phyloP scores from a whole-genome alignment of 1,139 yeast species.

The Spathaspora sp. region DNA sequence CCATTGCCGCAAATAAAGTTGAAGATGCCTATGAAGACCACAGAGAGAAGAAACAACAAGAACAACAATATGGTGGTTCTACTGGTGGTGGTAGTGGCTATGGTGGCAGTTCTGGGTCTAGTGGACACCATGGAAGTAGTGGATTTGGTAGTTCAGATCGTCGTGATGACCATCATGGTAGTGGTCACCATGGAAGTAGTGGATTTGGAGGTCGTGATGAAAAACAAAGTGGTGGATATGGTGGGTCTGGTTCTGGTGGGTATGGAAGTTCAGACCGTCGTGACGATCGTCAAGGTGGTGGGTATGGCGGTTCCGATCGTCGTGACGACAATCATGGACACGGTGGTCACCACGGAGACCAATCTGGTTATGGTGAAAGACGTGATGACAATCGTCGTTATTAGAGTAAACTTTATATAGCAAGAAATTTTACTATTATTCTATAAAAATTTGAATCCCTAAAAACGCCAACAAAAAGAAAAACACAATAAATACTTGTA shows the following conservation, averaged over 20 bases:
- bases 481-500: background rate
- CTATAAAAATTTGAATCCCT: background rate
- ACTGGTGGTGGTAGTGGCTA: slow-evolving; percentile 14
- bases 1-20: slow-evolving; percentile 54
- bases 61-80: slow-evolving; percentile 13
- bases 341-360: slow-evolving; percentile 17
- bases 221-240: slow-evolving; percentile 18
- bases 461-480: background rate
- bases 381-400: background rate
- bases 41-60: slow-evolving; percentile 8
- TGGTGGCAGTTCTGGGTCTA: slow-evolving; percentile 11
- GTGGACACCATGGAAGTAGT: slow-evolving; percentile 5
- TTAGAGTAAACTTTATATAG: background rate
- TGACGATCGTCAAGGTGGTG: slow-evolving; percentile 11
- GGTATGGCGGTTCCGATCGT: slow-evolving; percentile 10
- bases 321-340: no score
- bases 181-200: slow-evolving; percentile 12
- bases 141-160: slow-evolving; percentile 12
- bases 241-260: slow-evolving; percentile 10
- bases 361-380: slow-evolving; percentile 15
- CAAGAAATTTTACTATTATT: background rate
- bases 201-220: slow-evolving; percentile 13
- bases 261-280: slow-evolving; percentile 10
- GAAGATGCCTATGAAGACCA: slow-evolving; percentile 39
- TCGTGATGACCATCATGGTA: slow-evolving; percentile 10